These are phyloP conservation scores for Talaromyces sp. DNA, from an alignment of 2,329 filamentous ascomycete species.

Conservation along the genomic window DNA sequence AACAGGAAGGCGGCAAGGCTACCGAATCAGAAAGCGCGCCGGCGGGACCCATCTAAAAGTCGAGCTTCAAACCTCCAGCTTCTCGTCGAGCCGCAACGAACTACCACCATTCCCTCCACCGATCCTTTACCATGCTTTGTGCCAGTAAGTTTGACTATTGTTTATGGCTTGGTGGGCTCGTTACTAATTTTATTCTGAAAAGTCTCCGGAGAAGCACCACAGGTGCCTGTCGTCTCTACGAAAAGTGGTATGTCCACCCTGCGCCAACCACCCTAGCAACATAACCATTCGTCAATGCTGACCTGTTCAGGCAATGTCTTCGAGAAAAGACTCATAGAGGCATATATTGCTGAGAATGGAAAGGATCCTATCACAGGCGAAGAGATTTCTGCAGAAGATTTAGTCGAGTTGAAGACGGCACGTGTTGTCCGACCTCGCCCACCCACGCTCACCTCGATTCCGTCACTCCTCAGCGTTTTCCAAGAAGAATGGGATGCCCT, in stretches of 20 bases:
- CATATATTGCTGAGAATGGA: conserved; percentile 88
- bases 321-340: conserved; percentile 91
- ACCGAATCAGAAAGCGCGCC: conserved; percentile 27
- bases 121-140: conserved; percentile 52
- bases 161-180: background rate
- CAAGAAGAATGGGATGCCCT: conserved; percentile 98
- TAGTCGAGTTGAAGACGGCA: conserved; percentile 80
- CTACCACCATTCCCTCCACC: conserved; percentile 20
- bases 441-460: conserved; percentile 92
- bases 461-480: conserved; percentile 87
- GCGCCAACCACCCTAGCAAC: background rate
- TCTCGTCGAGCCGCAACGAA: conserved; percentile 28
- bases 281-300: conserved; percentile 25
- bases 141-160: conserved; percentile 55
- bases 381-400: conserved; percentile 76
- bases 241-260: conserved; percentile 70
- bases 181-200: background rate
- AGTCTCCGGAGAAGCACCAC: conserved; percentile 96
- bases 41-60: conserved; percentile 26
- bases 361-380: conserved; percentile 89
- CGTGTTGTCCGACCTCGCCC: conserved; percentile 84
- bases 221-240: conserved; percentile 89
- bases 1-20: conserved; percentile 27
- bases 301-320: conserved; percentile 71
- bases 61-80: conserved; percentile 27